Percentiles rank a stretch among this genome's conserved stretches.
Conservation (phyloP, 2,329 filamentous ascomycete species). For the Penicillium sp. region DNA sequence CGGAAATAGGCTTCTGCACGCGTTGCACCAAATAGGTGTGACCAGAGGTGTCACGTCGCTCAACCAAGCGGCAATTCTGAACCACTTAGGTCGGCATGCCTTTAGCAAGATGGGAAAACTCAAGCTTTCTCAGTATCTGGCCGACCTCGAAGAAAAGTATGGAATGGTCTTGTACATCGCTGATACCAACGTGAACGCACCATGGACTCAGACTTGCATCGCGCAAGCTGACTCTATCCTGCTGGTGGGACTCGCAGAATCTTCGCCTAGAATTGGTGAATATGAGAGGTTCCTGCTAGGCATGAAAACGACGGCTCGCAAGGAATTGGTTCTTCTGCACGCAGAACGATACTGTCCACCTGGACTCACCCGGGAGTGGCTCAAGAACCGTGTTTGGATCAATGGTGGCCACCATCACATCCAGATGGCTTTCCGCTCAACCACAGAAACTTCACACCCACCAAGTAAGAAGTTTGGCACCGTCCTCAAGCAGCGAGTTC, state of each 20-base stretch:
- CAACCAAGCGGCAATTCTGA: conserved; percentile 90
- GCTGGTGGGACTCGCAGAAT: conserved; percentile 86
- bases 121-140: conserved; percentile 92
- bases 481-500: conserved; percentile 86
- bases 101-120: conserved; percentile 98
- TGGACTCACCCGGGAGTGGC: conserved; percentile 84
- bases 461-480: conserved; percentile 78
- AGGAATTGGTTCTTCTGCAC: conserved; percentile 87
- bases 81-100: conserved; percentile 91
- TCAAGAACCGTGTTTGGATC: conserved; percentile 93
- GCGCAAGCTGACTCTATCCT: conserved; percentile 95
- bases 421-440: conserved; percentile 85
- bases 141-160: conserved; percentile 96
- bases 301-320: conserved; percentile 94
- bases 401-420: conserved; percentile 97
- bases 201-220: conserved; percentile 98
- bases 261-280: conserved; percentile 86
- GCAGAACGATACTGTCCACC: conserved; percentile 82
- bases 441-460: conserved; percentile 73
- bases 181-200: conserved; percentile 94
- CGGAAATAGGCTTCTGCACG: conserved; percentile 82
- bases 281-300: conserved; percentile 95
- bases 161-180: conserved; percentile 94
- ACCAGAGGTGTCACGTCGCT: conserved; percentile 87
- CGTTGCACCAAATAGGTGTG: conserved; percentile 84